These are phyloP conservation scores for Saccharomyces hybrid DNA, from an alignment of 1,139 yeast species.

Conservation along the genomic window DNA sequence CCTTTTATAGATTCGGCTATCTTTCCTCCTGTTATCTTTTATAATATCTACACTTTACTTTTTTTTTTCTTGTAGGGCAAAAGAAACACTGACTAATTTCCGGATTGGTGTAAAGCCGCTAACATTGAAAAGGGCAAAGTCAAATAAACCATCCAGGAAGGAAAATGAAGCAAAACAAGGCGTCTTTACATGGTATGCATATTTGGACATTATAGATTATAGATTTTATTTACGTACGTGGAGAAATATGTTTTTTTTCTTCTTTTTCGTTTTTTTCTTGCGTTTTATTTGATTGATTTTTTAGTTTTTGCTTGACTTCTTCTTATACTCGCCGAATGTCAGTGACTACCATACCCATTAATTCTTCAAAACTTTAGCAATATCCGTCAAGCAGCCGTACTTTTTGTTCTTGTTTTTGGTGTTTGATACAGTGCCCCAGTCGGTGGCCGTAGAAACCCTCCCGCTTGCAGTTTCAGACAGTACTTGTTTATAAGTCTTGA, in stretches of 20 bases:
- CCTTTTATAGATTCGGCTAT: too few relatives aligned
- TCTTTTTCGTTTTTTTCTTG: background rate
- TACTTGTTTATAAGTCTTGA: slow-evolving; percentile 1
- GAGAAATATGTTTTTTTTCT: background rate
- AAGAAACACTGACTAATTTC: background rate
- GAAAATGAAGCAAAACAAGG: background rate
- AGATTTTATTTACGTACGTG: background rate
- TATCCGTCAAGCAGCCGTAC: slow-evolving; percentile 23
- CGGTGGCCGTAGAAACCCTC: slow-evolving; percentile 11
- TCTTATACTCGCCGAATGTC: background rate
- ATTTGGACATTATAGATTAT: background rate
- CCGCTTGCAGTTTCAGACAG: background rate
- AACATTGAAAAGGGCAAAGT: background rate
- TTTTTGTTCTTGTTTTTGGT: slow-evolving; percentile 25
- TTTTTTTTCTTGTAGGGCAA: background rate
- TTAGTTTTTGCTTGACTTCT: background rate
- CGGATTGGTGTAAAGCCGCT: background rate
- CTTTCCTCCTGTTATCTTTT: background rate
- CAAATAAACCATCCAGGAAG: background rate
- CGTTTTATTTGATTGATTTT: background rate
- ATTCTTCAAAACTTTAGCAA: slow-evolving; percentile 21
- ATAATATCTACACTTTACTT: background rate
- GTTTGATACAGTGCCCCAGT: slow-evolving; percentile 28
- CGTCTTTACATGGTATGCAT: background rate
- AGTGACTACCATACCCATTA: background rate